These are phyloP conservation scores for Naganishia vaughanmartiniae DNA, from an alignment of 768 basidiomycete genomes.

Conservation along the genomic window DNA sequence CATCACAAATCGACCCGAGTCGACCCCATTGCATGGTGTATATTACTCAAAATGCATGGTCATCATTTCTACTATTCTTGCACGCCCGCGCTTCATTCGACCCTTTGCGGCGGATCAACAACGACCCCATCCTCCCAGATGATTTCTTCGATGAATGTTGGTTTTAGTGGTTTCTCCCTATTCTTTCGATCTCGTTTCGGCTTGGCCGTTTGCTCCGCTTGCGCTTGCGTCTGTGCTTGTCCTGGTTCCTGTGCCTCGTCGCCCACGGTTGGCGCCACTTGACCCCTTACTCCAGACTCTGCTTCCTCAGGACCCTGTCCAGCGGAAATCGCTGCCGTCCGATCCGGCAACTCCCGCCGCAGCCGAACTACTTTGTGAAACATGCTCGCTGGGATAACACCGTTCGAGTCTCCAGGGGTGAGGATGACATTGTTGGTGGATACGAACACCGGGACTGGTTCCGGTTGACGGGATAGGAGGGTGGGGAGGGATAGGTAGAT, in stretches of 20 bases:
- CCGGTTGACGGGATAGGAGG: conserved; percentile 31
- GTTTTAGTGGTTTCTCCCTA: conserved; percentile 5
- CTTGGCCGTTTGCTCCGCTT: neutral
- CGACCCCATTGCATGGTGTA: too few species aligned
- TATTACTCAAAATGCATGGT: too few species aligned
- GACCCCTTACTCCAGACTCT: neutral
- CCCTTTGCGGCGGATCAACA: conserved; percentile 22
- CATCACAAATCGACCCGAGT: too few species aligned
- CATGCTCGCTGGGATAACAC: conserved; percentile 63
- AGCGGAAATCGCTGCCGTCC: too few species aligned
- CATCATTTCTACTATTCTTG: too few species aligned
- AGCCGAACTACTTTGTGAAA: conserved; percentile 67
- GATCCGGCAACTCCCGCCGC: conserved; percentile 25
- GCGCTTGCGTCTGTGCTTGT: neutral
- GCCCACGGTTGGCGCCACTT: neutral
- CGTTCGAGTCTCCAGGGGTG: conserved; percentile 69
- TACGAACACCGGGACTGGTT: conserved; percentile 62
- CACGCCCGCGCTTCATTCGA: neutral
- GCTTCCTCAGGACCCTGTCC: too few species aligned
- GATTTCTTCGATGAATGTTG: conserved; percentile 24
- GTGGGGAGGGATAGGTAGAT: conserved; percentile 76
- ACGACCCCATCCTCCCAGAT: conserved; percentile 28
- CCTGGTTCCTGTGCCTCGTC: neutral
- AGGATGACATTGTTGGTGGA: conserved; percentile 87
- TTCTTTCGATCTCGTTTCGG: conserved; percentile 22